Evolutionary conservation across 2,329 filamentous ascomycete species (phyloP).

Genomic region (Pyrenophora tritici-repentis): DNA sequence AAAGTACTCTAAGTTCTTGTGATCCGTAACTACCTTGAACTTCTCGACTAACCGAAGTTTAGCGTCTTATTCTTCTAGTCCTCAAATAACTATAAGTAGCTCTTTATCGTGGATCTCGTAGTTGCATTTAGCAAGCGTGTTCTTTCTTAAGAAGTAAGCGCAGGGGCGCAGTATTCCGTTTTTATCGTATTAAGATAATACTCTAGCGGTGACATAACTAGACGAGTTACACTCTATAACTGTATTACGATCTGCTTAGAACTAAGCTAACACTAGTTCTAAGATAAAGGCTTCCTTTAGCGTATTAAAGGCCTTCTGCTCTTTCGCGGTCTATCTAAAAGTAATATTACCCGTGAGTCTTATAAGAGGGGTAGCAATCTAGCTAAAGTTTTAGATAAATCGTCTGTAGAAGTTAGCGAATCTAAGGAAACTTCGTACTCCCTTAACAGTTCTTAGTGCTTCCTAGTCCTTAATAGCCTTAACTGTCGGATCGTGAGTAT

Average conservation of each 20-base stretch:
- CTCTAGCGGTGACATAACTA: constrained; percentile 6
- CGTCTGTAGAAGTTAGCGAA: constrained; percentile 43
- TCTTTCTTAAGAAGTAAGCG: constrained; percentile 24
- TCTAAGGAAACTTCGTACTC: constrained; percentile 36
- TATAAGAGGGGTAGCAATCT: constrained; percentile 6
- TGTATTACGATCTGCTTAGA: background rate
- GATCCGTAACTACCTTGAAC: constrained; percentile 34
- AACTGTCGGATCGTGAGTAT: too few relatives aligned
- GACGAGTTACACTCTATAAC: constrained; percentile 32
- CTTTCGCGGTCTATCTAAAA: background rate
- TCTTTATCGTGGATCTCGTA: constrained; percentile 48
- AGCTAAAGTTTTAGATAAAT: constrained; percentile 31
- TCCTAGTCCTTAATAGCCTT: constrained; percentile 26
- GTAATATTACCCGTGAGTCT: background rate
- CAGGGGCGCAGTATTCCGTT: constrained; percentile 6
- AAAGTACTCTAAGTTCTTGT: constrained; percentile 39
- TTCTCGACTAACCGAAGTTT: constrained; percentile 9
- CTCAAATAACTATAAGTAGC: constrained; percentile 40
- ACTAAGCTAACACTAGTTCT: too few relatives aligned
- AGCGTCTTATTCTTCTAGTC: constrained; percentile 30
- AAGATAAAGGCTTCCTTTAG: too few relatives aligned
- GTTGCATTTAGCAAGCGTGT: constrained; percentile 31
- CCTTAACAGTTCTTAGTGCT: constrained; percentile 18
- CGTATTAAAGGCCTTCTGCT: background rate
- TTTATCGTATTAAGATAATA: constrained; percentile 15